A percentile compares a stretch with the other conserved stretches of the same genome.
These are phyloP conservation scores for Colletotrichum noveboracense DNA, from an alignment of 2,329 filamentous ascomycete species.

Conservation along the genomic window DNA sequence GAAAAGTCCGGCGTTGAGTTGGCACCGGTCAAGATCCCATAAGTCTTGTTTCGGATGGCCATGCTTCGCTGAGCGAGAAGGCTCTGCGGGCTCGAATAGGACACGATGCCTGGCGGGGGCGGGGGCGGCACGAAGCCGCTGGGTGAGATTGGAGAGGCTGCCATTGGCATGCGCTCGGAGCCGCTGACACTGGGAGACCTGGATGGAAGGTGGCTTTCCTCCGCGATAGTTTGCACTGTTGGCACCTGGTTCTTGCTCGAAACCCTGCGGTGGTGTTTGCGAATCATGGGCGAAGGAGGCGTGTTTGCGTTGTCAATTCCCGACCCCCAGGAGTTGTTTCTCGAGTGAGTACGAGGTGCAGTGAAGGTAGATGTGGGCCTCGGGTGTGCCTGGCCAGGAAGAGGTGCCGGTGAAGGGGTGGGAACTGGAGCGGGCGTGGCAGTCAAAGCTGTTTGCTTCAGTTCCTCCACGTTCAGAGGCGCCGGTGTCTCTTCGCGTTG, in stretches of 20 bases:
- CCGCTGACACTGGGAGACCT: neutral
- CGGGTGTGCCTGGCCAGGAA: constrained; percentile 27
- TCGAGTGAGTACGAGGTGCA: neutral
- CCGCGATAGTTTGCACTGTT: constrained; percentile 12
- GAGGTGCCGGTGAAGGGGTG: constrained; percentile 29
- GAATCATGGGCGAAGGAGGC: neutral
- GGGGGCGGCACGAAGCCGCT: constrained; percentile 6
- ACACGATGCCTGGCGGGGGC: constrained; percentile 47
- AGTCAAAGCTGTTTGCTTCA: constrained; percentile 67
- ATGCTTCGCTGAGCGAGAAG: constrained; percentile 61
- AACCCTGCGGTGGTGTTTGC: constrained; percentile 17
- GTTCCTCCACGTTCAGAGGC: constrained; percentile 67
- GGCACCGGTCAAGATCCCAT: constrained; percentile 39
- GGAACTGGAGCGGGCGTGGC: constrained; percentile 45
- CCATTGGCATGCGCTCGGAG: constrained; percentile 12
- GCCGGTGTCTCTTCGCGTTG: constrained; percentile 54
- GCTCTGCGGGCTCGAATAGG: constrained; percentile 58
- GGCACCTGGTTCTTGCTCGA: constrained; percentile 6
- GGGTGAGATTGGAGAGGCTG: constrained; percentile 24
- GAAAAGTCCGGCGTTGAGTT: constrained; percentile 29
- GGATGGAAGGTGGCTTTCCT: neutral
- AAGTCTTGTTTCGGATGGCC: constrained; percentile 57
- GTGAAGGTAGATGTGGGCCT: constrained; percentile 28
- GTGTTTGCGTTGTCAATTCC: neutral
- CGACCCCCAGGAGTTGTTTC: constrained; percentile 17